Conservation (phyloP, 139 green algal species). For the Chlorella vulgaris region DNA sequence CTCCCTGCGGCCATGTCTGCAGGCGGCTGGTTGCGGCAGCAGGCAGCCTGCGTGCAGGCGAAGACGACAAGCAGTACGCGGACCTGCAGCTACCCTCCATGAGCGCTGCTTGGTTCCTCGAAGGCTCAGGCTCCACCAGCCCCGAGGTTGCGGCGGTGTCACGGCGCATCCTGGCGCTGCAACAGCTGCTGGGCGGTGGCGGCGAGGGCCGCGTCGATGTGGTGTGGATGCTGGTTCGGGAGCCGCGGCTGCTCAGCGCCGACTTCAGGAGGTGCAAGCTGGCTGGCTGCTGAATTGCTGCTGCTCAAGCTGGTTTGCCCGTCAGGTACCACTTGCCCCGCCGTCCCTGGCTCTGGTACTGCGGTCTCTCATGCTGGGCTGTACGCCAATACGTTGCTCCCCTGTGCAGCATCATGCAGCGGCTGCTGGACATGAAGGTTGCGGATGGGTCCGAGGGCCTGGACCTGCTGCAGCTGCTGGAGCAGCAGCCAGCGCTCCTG, state of each 20-base stretch:
- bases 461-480: conserved; percentile 57
- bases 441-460: conserved; percentile 31
- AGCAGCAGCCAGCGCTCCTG: conserved; percentile 66
- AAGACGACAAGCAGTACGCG: neutral
- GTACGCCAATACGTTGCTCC: too few relatives aligned
- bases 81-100: conserved; percentile 37
- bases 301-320: neutral
- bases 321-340: too few relatives aligned
- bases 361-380: too few relatives aligned
- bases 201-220: conserved; percentile 49
- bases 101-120: conserved; percentile 42
- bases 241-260: conserved; percentile 63
- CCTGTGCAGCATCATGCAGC: conserved; percentile 37
- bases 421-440: conserved; percentile 66
- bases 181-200: conserved; percentile 60
- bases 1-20: neutral
- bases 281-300: neutral
- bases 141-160: conserved; percentile 52
- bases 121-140: neutral
- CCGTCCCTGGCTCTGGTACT: too few relatives aligned
- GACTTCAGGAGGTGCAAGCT: conserved; percentile 37
- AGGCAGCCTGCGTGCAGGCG: neutral
- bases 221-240: conserved; percentile 63
- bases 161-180: conserved; percentile 59
- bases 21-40: conserved; percentile 28